phyloP scores from a whole-genome alignment of 345 rosid species.

The Brassica napus region DNA sequence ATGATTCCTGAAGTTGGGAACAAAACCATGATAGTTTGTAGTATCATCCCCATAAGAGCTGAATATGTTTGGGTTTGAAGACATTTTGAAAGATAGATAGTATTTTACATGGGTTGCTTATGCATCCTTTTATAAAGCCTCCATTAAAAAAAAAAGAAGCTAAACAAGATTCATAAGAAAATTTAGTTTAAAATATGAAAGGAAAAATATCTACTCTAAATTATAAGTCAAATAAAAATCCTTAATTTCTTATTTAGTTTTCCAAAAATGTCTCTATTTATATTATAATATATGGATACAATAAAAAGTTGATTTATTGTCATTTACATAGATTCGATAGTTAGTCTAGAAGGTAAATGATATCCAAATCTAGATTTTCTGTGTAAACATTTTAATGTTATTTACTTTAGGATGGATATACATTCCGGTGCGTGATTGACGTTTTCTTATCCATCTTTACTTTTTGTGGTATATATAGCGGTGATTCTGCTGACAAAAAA shows the following conservation, averaged over 20 bases:
- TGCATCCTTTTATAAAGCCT: neutral
- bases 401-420: neutral
- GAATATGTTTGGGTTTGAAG: neutral
- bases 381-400: neutral
- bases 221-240: neutral
- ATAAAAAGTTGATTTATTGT: neutral
- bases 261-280: neutral
- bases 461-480: neutral
- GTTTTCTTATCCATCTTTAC: neutral
- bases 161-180: neutral
- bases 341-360: neutral
- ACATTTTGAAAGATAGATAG: neutral
- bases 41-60: neutral
- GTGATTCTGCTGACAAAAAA: too few relatives aligned
- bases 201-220: neutral
- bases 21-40: neutral
- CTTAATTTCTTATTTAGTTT: neutral
- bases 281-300: too few relatives aligned
- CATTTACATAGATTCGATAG: neutral
- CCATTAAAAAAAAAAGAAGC: neutral
- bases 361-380: neutral
- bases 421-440: neutral
- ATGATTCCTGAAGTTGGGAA: neutral
- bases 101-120: neutral
- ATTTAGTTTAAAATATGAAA: neutral